phyloP scores from a whole-genome alignment of 192 early-diverging fungal species.

The Coemansia asiatica region DNA sequence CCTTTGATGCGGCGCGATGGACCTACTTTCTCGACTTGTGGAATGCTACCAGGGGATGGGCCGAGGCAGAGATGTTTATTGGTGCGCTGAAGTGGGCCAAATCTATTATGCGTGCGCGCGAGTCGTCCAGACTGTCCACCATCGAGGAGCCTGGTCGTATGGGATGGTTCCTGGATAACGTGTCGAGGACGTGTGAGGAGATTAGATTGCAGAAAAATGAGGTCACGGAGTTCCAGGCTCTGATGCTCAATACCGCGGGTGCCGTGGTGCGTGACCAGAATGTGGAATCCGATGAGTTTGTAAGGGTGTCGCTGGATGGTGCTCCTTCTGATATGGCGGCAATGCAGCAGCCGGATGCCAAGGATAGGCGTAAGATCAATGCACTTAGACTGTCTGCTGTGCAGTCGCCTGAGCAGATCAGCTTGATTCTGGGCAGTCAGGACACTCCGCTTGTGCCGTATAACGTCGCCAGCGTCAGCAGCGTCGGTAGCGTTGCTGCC shows the following conservation, averaged over 20 bases:
- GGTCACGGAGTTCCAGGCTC: constrained; percentile 48
- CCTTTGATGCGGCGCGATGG: constrained; percentile 44
- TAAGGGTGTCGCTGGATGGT: constrained; percentile 41
- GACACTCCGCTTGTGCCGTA: not conserved
- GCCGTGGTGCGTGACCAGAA: constrained; percentile 36
- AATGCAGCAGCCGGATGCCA: constrained; percentile 13
- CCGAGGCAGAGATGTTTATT: constrained; percentile 48
- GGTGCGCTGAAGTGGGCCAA: constrained; percentile 45
- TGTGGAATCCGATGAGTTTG: constrained; percentile 32
- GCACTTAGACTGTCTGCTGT: constrained; percentile 35
- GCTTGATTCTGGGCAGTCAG: constrained; percentile 12
- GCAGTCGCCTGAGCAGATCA: constrained; percentile 17
- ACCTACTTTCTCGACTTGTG: constrained; percentile 49
- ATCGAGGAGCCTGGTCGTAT: constrained; percentile 5
- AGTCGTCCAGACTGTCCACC: not conserved
- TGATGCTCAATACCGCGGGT: constrained; percentile 38
- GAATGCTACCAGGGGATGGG: constrained; percentile 42
- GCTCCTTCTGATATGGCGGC: constrained; percentile 6
- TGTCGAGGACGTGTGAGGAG: constrained; percentile 31
- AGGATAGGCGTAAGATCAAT: constrained; percentile 17
- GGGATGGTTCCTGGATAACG: constrained; percentile 25
- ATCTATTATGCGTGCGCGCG: constrained; percentile 33
- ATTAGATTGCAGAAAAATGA: constrained; percentile 37
- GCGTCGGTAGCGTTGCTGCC: not conserved
- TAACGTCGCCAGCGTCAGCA: constrained; percentile 7